Percentiles rank a stretch among this genome's conserved stretches.
These are phyloP conservation scores for Solanum corneliomulleri DNA, from an alignment of 257 asterid species.

Conservation along the genomic window DNA sequence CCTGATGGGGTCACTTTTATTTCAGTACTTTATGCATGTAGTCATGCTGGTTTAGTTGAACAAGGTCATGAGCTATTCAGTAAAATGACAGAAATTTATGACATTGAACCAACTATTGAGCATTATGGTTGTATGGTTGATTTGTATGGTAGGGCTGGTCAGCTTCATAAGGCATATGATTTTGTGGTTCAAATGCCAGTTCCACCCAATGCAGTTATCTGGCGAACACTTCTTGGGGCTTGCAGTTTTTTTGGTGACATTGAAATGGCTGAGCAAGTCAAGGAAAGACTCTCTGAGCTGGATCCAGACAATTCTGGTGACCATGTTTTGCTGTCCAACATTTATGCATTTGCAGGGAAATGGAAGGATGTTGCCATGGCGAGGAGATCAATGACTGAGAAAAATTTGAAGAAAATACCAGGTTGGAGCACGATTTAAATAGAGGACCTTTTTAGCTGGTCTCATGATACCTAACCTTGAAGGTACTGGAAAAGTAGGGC, in stretches of 20 bases:
- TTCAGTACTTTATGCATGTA: conserved; percentile 69
- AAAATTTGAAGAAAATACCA: too few species aligned
- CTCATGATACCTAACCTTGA: conserved; percentile 20
- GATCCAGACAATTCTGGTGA: conserved; percentile 68
- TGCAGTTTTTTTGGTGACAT: conserved; percentile 64
- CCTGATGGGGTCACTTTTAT: conserved; percentile 58
- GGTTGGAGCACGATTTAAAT: too few species aligned
- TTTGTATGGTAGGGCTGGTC: conserved; percentile 72
- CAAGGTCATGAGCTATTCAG: conserved; percentile 43
- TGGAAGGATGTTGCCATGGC: conserved; percentile 45
- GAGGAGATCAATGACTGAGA: too few species aligned
- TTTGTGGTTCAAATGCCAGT: conserved; percentile 55
- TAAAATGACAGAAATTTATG: conserved; percentile 42
- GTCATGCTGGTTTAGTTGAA: conserved; percentile 75
- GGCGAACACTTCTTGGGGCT: conserved; percentile 93
- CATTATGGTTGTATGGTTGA: conserved; percentile 97
- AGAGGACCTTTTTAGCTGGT: too few species aligned
- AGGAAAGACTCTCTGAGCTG: conserved; percentile 33
- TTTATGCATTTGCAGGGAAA: conserved; percentile 69
- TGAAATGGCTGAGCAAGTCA: conserved; percentile 25
- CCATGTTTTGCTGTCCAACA: conserved; percentile 56
- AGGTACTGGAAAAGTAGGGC: conserved; percentile 15
- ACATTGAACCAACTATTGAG: conserved; percentile 49
- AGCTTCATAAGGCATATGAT: conserved; percentile 48
- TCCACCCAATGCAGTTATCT: conserved; percentile 55